Percentiles rank a stretch among this genome's conserved stretches.
Evolutionary conservation across 352 stramenopile species (phyloP).

Genomic region (Thalassiosira hispida): DNA sequence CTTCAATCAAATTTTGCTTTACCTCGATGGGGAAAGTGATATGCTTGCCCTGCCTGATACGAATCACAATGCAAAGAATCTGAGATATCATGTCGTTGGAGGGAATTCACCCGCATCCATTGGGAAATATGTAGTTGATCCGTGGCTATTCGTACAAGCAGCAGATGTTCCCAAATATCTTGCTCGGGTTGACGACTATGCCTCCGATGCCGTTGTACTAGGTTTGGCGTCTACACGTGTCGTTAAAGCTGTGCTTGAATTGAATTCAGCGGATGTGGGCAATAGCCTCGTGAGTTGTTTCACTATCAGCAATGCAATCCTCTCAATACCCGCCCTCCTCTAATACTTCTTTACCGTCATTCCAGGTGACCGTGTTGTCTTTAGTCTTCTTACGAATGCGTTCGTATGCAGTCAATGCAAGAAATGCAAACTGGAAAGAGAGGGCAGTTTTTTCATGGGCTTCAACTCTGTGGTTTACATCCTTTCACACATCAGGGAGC

Average conservation of each 20-base stretch:
- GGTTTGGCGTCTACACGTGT: neutral
- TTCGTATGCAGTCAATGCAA: neutral
- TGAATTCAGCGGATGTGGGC: neutral
- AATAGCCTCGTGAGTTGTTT: neutral
- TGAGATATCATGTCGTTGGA: neutral
- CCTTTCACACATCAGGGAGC: slow-evolving; percentile 7
- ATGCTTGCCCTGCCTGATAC: neutral
- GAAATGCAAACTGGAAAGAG: neutral
- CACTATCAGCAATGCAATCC: neutral
- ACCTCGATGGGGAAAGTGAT: neutral
- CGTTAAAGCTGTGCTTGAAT: neutral
- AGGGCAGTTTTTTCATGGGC: neutral
- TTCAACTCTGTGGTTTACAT: slow-evolving; percentile 22
- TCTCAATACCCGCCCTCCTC: neutral
- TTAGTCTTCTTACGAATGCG: neutral
- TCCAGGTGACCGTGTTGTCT: neutral
- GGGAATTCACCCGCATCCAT: neutral
- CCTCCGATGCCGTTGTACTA: neutral
- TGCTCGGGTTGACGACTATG: neutral
- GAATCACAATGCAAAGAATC: neutral
- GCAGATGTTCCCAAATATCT: neutral
- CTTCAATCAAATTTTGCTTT: neutral
- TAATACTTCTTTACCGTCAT: neutral
- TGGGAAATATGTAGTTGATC: neutral
- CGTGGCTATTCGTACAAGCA: neutral